Evolutionary conservation across 306 rosid genomes (phyloP).

Genomic region (Fragaria nilgerrensis): DNA sequence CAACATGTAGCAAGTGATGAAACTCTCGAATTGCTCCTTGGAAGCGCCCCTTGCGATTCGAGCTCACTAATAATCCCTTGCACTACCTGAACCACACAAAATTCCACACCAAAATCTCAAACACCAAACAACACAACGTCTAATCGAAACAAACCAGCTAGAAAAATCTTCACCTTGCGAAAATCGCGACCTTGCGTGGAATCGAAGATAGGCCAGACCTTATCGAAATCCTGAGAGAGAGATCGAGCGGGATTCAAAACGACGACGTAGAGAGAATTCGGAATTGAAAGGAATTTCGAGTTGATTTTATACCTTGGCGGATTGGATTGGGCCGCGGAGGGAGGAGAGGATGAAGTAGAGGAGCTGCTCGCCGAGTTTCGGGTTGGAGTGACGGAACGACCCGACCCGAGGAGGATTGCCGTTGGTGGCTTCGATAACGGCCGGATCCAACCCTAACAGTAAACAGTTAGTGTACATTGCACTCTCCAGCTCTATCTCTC

Average conservation of each 20-base stretch:
- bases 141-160: not conserved
- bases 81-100: conserved; percentile 49
- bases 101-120: not conserved
- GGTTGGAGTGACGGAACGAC: conserved; percentile 95
- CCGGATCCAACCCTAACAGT: conserved; percentile 96
- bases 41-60: conserved; percentile 98
- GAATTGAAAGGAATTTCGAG: not conserved
- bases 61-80: conserved; percentile 97
- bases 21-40: conserved; percentile 96
- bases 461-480: conserved; percentile 99
- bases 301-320: conserved; percentile 56
- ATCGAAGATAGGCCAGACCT: conserved; percentile 99
- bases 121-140: not conserved
- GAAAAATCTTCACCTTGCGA: conserved; percentile 57
- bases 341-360: conserved; percentile 93
- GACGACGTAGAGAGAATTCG: not conserved
- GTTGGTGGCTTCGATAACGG: conserved; percentile 78
- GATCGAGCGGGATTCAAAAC: not conserved
- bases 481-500: conserved; percentile 97
- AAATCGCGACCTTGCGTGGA: conserved; percentile 95
- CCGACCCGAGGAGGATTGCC: conserved; percentile 80
- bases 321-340: conserved; percentile 91
- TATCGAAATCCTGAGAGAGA: conserved; percentile 86
- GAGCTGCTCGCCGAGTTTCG: conserved; percentile 96
- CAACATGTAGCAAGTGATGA: conserved; percentile 98